phyloP scores from a whole-genome alignment of 306 rosid species.

The Lotus japonicus region DNA sequence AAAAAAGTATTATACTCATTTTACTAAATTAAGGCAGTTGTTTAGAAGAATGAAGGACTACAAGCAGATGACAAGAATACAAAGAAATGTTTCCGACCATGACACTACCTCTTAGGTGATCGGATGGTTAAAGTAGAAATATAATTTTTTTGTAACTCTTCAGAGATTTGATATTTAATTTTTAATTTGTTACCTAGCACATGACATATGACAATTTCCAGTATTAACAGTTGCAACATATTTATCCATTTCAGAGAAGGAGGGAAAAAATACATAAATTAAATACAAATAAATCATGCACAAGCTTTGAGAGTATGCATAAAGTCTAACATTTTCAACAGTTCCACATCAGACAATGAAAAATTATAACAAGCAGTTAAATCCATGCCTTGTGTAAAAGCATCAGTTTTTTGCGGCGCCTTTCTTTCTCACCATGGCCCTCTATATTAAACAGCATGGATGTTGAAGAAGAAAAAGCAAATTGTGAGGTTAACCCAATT shows the following conservation, averaged over 20 bases:
- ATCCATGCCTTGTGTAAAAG: conserved; percentile 51
- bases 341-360: neutral
- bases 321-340: neutral
- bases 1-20: neutral
- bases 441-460: conserved; percentile 53
- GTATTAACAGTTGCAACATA: neutral
- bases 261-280: neutral
- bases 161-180: neutral
- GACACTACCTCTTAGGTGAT: neutral
- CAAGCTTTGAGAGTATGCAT: neutral
- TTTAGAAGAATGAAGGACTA: too few relatives aligned
- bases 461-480: conserved; percentile 42
- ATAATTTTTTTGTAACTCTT: neutral
- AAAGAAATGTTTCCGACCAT: neutral
- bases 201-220: neutral
- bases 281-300: neutral
- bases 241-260: neutral
- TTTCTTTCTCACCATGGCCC: conserved; percentile 68
- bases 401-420: conserved; percentile 51
- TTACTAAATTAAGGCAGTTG: too few relatives aligned
- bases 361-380: neutral
- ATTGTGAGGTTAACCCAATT: conserved; percentile 55
- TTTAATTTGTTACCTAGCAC: neutral
- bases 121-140: neutral
- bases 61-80: too few relatives aligned